Percentiles rank a stretch among this genome's conserved stretches.
Conservation (phyloP, 768 basidiomycete genomes). For the Pilatotrama ljubarskyi region DNA sequence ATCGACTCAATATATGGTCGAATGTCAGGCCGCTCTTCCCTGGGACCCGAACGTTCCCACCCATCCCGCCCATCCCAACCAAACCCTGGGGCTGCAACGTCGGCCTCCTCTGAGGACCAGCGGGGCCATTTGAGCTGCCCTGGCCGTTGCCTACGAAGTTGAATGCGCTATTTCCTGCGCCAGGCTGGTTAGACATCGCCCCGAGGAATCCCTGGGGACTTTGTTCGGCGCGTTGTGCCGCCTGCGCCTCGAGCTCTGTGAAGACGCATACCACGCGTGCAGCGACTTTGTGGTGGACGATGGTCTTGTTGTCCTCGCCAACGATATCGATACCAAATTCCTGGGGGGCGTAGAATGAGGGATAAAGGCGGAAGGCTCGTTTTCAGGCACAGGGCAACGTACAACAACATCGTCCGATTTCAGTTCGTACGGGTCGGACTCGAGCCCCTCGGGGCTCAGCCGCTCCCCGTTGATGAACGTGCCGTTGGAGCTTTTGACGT, state of each 20-base stretch:
- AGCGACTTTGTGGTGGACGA: slow-evolving; percentile 98
- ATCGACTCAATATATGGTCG: slow-evolving; percentile 84
- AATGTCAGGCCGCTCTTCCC: slow-evolving; percentile 89
- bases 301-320: slow-evolving; percentile 96
- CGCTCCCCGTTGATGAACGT: slow-evolving; percentile 98
- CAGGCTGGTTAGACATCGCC: slow-evolving; percentile 35
- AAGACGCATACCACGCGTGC: slow-evolving; percentile 91
- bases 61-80: slow-evolving; percentile 75
- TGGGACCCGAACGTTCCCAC: slow-evolving; percentile 65
- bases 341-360: slow-evolving; percentile 39
- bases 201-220: slow-evolving; percentile 34
- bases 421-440: slow-evolving; percentile 91
- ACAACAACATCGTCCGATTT: slow-evolving; percentile 96
- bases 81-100: slow-evolving; percentile 60
- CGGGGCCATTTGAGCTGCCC: slow-evolving; percentile 29
- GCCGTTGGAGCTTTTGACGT: slow-evolving; percentile 97
- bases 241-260: slow-evolving; percentile 78
- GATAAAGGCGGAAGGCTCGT: neutral
- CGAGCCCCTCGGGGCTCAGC: slow-evolving; percentile 83
- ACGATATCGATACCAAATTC: slow-evolving; percentile 99
- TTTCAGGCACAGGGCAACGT: slow-evolving; percentile 36
- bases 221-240: slow-evolving; percentile 70
- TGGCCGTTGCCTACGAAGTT: slow-evolving; percentile 42
- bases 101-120: slow-evolving; percentile 51
- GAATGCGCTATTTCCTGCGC: slow-evolving; percentile 43